Evolutionary conservation across 2,329 filamentous ascomycete genomes (phyloP).

Genomic region (Parafenestella ontariensis): DNA sequence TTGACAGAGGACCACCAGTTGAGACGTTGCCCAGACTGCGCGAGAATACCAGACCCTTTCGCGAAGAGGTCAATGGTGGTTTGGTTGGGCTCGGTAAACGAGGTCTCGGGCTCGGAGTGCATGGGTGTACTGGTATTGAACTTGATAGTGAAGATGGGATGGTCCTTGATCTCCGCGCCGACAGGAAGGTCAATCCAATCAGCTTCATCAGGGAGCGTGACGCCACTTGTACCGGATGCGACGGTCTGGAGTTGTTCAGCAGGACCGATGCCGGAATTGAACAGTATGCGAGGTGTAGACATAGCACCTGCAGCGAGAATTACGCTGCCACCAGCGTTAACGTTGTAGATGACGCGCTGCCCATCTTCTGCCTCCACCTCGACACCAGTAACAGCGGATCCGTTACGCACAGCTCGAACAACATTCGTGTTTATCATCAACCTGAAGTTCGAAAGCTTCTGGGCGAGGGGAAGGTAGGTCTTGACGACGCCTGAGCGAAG

Average conservation of each 20-base stretch:
- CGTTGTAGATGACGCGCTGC: conserved; percentile 58
- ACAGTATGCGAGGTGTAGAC: conserved; percentile 70
- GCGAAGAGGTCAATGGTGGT: conserved; percentile 42
- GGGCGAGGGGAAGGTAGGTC: conserved; percentile 71
- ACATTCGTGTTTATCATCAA: conserved; percentile 71
- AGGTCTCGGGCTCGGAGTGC: conserved; percentile 25
- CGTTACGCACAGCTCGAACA: conserved; percentile 67
- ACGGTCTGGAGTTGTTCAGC: conserved; percentile 55
- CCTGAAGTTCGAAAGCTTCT: conserved; percentile 67
- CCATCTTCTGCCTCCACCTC: conserved; percentile 58
- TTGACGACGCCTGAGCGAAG: conserved; percentile 72
- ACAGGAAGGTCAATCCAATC: conserved; percentile 61
- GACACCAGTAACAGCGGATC: conserved; percentile 68
- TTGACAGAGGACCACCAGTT: conserved; percentile 58
- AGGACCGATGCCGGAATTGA: conserved; percentile 73
- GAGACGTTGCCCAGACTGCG: conserved; percentile 57
- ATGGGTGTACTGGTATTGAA: conserved; percentile 36
- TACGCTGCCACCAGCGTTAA: conserved; percentile 67
- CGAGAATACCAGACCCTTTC: conserved; percentile 50
- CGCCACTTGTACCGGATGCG: conserved; percentile 48
- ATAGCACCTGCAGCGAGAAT: conserved; percentile 72
- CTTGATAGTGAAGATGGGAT: conserved; percentile 46
- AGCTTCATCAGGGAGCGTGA: conserved; percentile 50
- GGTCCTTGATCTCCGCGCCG: conserved; percentile 52
- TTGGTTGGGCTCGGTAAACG: conserved; percentile 37